Evolutionary conservation across 345 rosid species (phyloP).

Genomic region (Linum lewisii): DNA sequence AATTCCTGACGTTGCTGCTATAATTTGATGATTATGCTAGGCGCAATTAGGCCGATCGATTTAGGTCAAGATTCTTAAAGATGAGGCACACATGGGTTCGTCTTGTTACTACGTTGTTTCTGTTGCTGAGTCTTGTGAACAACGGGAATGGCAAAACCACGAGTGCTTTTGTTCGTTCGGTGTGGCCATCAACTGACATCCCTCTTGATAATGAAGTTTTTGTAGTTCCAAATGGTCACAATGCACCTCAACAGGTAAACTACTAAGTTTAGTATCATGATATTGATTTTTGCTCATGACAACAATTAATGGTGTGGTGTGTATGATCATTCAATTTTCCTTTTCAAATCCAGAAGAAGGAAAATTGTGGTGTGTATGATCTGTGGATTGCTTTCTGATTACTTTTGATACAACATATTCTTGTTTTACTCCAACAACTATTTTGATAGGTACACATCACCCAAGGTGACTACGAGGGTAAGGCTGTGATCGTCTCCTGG

Average conservation of each 20-base stretch:
- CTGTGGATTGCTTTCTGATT: not conserved
- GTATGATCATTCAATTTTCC: too few species aligned
- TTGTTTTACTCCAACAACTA: slow-evolving; percentile 7
- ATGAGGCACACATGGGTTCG: slow-evolving; percentile 18
- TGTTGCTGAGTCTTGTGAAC: slow-evolving; percentile 26
- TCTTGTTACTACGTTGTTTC: slow-evolving; percentile 14
- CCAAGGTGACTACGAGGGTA: slow-evolving; percentile 90
- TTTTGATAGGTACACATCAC: slow-evolving; percentile 77
- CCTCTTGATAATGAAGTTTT: slow-evolving; percentile 67
- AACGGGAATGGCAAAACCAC: slow-evolving; percentile 53
- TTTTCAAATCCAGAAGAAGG: too few species aligned
- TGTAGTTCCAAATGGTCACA: slow-evolving; percentile 62
- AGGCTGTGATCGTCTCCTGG: slow-evolving; percentile 84
- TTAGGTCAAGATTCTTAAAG: not conserved
- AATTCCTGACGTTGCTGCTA: not conserved
- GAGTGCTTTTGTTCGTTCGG: slow-evolving; percentile 55
- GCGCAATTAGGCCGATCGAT: not conserved
- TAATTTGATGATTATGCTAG: not conserved
- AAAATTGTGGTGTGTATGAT: too few species aligned
- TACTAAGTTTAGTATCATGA: not conserved
- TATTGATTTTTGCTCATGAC: not conserved
- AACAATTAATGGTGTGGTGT: not conserved
- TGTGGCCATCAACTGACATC: slow-evolving; percentile 82
- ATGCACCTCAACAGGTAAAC: slow-evolving; percentile 84
- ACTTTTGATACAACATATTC: not conserved